Percentiles rank a stretch among this genome's conserved stretches.
Conservation (phyloP, 2,329 filamentous ascomycete species). For the Proliferodiscus dingleyae region DNA sequence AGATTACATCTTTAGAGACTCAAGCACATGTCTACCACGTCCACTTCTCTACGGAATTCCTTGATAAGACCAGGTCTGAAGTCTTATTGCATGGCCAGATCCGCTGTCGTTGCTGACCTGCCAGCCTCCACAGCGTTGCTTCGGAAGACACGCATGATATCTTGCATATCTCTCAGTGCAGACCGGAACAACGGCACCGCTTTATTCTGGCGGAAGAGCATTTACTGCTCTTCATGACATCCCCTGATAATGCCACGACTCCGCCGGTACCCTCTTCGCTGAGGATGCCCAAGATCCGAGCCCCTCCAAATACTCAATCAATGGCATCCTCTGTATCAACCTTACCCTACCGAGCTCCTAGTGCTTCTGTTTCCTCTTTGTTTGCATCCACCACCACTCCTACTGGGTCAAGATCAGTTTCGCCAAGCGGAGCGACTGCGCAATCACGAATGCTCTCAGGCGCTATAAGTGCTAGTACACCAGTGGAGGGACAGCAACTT, state of each 20-base stretch:
- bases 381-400: conserved; percentile 65
- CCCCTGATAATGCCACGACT: conserved; percentile 60
- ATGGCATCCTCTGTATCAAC: conserved; percentile 43
- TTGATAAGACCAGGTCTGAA: conserved; percentile 9
- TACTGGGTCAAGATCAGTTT: conserved; percentile 62
- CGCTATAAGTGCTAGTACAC: conserved; percentile 48
- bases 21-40: conserved; percentile 1
- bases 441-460: conserved; percentile 52
- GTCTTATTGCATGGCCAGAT: conserved; percentile 8
- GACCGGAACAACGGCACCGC: conserved; percentile 9
- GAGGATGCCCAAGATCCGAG: conserved; percentile 57
- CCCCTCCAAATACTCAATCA: conserved; percentile 44
- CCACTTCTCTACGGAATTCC: neutral
- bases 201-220: conserved; percentile 8
- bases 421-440: conserved; percentile 56
- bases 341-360: conserved; percentile 49
- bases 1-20: too few species aligned
- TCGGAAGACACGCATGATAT: conserved; percentile 34
- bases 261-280: conserved; percentile 41
- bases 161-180: conserved; percentile 38
- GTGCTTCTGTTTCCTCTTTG: conserved; percentile 55
- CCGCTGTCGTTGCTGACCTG: conserved; percentile 11
- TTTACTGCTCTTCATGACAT: conserved; percentile 55
- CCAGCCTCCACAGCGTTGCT: conserved; percentile 1
- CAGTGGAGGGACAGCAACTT: conserved; percentile 30